phyloP scores from a whole-genome alignment of 306 rosid species.

The Inga leiocalycina region DNA sequence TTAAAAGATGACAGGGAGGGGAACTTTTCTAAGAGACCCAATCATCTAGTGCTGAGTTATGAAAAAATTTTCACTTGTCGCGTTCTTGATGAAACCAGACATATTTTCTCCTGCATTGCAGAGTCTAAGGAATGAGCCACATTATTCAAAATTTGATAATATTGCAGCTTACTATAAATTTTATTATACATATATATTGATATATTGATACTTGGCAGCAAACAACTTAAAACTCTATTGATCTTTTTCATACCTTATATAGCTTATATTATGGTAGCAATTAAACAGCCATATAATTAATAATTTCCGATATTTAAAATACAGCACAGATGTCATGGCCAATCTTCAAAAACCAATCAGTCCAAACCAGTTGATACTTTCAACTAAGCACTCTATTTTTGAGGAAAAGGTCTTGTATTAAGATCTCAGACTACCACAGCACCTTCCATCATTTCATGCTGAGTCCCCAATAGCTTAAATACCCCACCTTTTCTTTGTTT shows the following conservation, averaged over 20 bases:
- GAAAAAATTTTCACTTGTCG: background rate
- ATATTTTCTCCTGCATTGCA: background rate
- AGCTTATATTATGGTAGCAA: background rate
- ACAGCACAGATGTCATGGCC: no score
- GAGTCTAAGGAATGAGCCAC: background rate
- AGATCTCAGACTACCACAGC: slow-evolving; percentile 8
- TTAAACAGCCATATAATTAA: background rate
- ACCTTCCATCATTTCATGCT: background rate
- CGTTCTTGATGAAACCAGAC: background rate
- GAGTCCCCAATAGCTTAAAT: background rate
- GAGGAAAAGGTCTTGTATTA: background rate
- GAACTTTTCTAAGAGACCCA: background rate
- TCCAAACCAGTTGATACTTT: background rate
- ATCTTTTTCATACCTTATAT: background rate
- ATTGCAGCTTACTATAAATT: background rate
- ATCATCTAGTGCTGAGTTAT: background rate
- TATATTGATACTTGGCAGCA: background rate
- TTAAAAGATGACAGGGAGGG: background rate
- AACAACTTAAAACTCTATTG: background rate
- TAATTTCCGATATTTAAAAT: background rate
- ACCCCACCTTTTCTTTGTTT: background rate
- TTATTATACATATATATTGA: background rate
- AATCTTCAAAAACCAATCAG: background rate
- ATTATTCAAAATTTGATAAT: background rate
- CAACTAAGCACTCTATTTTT: background rate